Evolutionary conservation across 371 early-diverging fungal species (phyloP).

Genomic region (Apophysomyces elegans): DNA sequence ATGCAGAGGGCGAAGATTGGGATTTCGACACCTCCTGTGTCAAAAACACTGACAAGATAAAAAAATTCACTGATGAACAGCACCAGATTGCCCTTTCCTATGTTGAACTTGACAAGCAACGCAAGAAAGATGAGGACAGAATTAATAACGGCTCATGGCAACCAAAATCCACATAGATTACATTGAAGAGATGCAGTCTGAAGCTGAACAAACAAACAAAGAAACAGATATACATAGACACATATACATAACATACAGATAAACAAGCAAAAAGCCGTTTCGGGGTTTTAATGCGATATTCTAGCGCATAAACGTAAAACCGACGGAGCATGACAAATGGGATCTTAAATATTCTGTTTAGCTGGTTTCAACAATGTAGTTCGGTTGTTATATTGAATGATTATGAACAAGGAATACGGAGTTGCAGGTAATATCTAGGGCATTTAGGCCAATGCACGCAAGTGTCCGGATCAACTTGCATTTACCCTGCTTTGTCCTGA

Average conservation of each 20-base stretch:
- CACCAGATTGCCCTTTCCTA: conserved; percentile 20
- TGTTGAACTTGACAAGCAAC: conserved; percentile 22
- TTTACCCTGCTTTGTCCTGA: no score
- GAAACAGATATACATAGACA: no score
- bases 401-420: no score
- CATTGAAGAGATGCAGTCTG: background rate
- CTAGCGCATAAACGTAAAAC: no score
- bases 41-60: conserved; percentile 33
- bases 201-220: background rate
- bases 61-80: conserved; percentile 22
- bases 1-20: conserved; percentile 41
- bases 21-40: conserved; percentile 40
- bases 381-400: no score
- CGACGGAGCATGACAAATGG: no score
- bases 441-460: no score
- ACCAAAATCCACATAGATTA: background rate
- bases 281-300: no score
- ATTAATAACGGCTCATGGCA: conserved; percentile 21
- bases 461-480: no score
- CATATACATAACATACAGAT: background rate
- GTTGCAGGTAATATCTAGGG: no score
- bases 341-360: no score
- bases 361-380: no score
- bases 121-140: conserved; percentile 23
- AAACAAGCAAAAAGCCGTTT: background rate